Evolutionary conservation across 2,329 filamentous ascomycete genomes (phyloP), one percentile per base, ranked within the genome.

Genomic region (Aureobasidium sp.): DNA sequence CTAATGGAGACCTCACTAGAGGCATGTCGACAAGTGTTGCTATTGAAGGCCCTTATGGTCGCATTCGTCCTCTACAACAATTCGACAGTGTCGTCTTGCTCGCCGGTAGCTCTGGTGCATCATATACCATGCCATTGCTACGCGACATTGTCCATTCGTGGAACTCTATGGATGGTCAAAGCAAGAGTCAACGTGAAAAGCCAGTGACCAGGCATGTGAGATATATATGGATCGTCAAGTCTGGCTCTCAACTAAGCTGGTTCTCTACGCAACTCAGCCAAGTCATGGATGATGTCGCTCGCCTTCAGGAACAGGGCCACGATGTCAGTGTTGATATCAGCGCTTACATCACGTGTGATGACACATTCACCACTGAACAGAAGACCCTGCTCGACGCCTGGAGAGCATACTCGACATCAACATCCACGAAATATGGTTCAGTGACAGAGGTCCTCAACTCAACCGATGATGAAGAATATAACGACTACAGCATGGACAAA

Each of bases 71-170:
- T 1, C 71, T 86, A 15, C 76, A 78, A 27, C 83, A 86, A 66
- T 86, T 86, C 63, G 84, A 87, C 63, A 85, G 79, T 59, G 76
- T 86, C 2, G 73, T 86, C 0, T 70, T 87, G 0, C 72, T 87
- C 10, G 83, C 84, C 7, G 83, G 83, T 27, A 82, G 82, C 21
- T 85, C 81, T 49, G 85, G 85, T 2, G 81, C 80, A 29, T 83
- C 82, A 0, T 86, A 83, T 66, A 81, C 78, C 0, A 67, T 83
- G 11, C 83, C 84, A 0, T 69, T 84, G 2, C 72, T 86, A 37
- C 77, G 83, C 30, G 79, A 85, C 57, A 73, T 86, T n/a, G 71
- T 84, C 1, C 71, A 75, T 60, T 58, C 15, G 27, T 72, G 11
- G 70, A 73, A 61, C 68, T 68, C 69, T 66, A 71, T 60, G 64